Conservation (phyloP, 331 rosid genomes). For the Ulmus americana region DNA sequence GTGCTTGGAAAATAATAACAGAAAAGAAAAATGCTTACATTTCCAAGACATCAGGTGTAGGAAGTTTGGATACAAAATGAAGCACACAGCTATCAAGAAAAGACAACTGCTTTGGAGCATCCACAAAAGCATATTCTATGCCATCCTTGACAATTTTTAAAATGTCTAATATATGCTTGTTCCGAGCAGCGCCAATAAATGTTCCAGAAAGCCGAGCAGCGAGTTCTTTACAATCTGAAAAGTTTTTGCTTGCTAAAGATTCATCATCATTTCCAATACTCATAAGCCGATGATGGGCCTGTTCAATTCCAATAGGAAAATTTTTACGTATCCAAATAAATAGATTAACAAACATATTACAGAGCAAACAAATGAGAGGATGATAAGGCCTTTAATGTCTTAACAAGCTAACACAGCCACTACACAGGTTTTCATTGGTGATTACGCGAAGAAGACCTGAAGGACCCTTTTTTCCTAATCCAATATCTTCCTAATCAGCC, state of each 20-base stretch:
- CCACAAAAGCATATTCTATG: constrained; percentile 69
- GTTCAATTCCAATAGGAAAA: constrained; percentile 4
- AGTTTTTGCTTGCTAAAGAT: constrained; percentile 47
- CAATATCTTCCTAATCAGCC: no score
- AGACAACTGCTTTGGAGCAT: constrained; percentile 70
- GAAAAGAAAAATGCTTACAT: constrained; percentile 44
- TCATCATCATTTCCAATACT: constrained; percentile 35
- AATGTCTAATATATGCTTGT: constrained; percentile 63
- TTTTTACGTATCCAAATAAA: not conserved
- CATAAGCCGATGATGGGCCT: constrained; percentile 65
- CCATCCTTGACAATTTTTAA: constrained; percentile 70
- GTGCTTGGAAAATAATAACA: constrained; percentile 10
- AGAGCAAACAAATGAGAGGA: not conserved
- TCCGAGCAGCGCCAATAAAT: constrained; percentile 71
- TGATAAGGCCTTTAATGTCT: not conserved
- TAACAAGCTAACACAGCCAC: not conserved
- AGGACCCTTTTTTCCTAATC: not conserved
- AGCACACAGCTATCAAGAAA: constrained; percentile 72
- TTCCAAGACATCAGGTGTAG: constrained; percentile 62
- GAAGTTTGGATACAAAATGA: constrained; percentile 68
- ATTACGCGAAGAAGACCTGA: not conserved
- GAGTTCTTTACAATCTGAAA: constrained; percentile 64
- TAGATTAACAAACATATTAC: not conserved
- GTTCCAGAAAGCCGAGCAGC: constrained; percentile 82
- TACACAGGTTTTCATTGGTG: not conserved